A percentile compares a stretch with the other conserved stretches of the same genome.
Evolutionary conservation across 192 early-diverging fungal genomes (phyloP).

Genomic region (Coemansia sp.): DNA sequence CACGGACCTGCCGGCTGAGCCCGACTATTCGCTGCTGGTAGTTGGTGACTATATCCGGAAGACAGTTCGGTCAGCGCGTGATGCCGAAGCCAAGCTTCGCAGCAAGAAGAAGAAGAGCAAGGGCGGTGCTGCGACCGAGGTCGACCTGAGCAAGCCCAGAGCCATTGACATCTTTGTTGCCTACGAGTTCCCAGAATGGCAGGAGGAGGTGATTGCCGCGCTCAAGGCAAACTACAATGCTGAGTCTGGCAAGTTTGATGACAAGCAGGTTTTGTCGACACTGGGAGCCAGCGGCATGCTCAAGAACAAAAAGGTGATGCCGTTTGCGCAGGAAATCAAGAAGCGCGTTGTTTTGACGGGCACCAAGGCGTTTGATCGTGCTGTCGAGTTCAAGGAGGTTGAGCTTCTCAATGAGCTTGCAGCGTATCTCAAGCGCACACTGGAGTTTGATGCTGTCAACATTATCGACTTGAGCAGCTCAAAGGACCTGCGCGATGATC

Average conservation of each 20-base stretch:
- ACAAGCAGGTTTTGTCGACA: slow-evolving; percentile 67
- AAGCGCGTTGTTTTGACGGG: slow-evolving; percentile 72
- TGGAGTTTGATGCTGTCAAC: slow-evolving; percentile 58
- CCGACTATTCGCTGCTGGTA: slow-evolving; percentile 69
- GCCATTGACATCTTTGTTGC: slow-evolving; percentile 79
- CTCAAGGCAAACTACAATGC: slow-evolving; percentile 60
- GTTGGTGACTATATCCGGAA: slow-evolving; percentile 79
- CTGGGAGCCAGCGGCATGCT: slow-evolving; percentile 71
- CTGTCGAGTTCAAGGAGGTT: slow-evolving; percentile 78
- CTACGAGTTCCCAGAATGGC: slow-evolving; percentile 89
- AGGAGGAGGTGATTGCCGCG: slow-evolving; percentile 65
- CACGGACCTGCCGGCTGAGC: slow-evolving; percentile 48
- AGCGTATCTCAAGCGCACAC: slow-evolving; percentile 58
- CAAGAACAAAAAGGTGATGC: slow-evolving; percentile 97
- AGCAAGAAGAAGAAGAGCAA: slow-evolving; percentile 79
- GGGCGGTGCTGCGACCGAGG: slow-evolving; percentile 56
- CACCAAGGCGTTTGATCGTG: slow-evolving; percentile 71
- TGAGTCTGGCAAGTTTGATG: slow-evolving; percentile 64
- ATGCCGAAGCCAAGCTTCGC: slow-evolving; percentile 61
- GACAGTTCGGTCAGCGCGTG: slow-evolving; percentile 71
- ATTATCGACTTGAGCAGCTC: slow-evolving; percentile 51
- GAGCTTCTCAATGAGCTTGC: slow-evolving; percentile 58
- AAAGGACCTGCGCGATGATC: slow-evolving; percentile 25
- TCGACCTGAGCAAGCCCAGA: slow-evolving; percentile 64
- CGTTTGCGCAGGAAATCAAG: slow-evolving; percentile 89